phyloP scores from a whole-genome alignment of 257 asterid species.

The Forsythia suspensa region DNA sequence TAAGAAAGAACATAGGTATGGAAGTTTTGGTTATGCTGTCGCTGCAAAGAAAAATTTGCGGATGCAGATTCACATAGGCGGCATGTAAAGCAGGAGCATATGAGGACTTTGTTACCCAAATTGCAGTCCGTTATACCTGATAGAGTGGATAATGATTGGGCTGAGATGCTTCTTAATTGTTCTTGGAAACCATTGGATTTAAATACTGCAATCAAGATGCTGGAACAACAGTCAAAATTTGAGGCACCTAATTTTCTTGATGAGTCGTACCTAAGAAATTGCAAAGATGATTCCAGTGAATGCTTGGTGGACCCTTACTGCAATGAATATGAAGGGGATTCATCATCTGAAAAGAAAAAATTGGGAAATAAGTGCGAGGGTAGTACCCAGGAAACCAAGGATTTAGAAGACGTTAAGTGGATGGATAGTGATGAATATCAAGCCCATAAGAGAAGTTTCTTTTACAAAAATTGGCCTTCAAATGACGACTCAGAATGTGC shows the following conservation, averaged over 20 bases:
- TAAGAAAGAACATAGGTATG: slow-evolving; percentile 53
- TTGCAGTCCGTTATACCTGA: too few relatives aligned
- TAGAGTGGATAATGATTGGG: too few relatives aligned
- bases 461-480: slow-evolving; percentile 66
- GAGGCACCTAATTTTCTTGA: too few relatives aligned
- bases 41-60: slow-evolving; percentile 54
- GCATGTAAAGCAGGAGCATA: slow-evolving; percentile 63
- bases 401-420: too few relatives aligned
- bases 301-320: slow-evolving; percentile 5
- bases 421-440: slow-evolving; percentile 43
- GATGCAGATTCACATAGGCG: slow-evolving; percentile 51
- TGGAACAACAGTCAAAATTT: too few relatives aligned
- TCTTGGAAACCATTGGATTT: too few relatives aligned
- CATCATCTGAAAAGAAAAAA: slow-evolving; percentile 14
- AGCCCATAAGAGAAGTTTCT: slow-evolving; percentile 44
- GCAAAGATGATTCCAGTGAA: slow-evolving; percentile 54
- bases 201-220: not conserved
- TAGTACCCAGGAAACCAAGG: too few relatives aligned
- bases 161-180: too few relatives aligned
- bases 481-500: slow-evolving; percentile 82
- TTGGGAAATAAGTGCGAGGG: slow-evolving; percentile 11
- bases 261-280: slow-evolving; percentile 43
- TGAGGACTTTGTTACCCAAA: slow-evolving; percentile 49
- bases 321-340: slow-evolving; percentile 10
- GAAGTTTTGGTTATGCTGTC: slow-evolving; percentile 70